Evolutionary conservation across 192 early-diverging fungal genomes (phyloP), one percentile per base, ranked within the genome.

Genomic region (Backusella sp.): DNA sequence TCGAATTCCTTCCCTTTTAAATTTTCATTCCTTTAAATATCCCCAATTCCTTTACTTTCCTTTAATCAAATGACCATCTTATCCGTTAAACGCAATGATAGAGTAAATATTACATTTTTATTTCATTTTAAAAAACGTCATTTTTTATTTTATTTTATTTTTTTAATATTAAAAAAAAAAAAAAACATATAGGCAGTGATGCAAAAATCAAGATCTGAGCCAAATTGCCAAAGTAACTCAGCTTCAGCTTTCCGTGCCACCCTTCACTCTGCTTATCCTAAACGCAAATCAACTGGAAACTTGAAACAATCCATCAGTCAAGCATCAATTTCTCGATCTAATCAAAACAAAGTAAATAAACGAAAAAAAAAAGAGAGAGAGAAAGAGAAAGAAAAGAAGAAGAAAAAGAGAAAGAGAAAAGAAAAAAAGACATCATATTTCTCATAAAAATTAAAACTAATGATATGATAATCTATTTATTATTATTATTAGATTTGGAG

Each of bases 161-260:
- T 56, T 62, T 26, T 28, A 11, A 28, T 28, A 62, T 62, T 28
- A 59, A 59, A 19, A 9, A 3, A 19, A 23, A 23, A 23, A 23
- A 23, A 28, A 28, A 28, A n/a, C 46, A 14, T 19, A 32, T 28
- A 49, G 72, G 52, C 77, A 28, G 56, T 73, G 42, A 59, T 79
- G 66, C 77, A 79, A 59, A 79, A 79, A 52, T 74, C 72, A 37
- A 79, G 56, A 62, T 79, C 77, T 39, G 77, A 79, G 44, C 77
- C 77, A 14, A 79, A 74, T 59, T 79, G 77, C 32, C 30, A 67
- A 2, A 67, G 73, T 15, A 35, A 34, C 44, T 42, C 49, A 21
- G 41, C 76, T 30, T 49, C 34, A 49, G 44, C 42, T 23, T 44
- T 74, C 23, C 44, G n/a, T 36, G 19, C 66, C 30, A 65, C 77